phyloP scores from a whole-genome alignment of 371 early-diverging fungal species.

The Dipsacomyces acuminosporus region DNA sequence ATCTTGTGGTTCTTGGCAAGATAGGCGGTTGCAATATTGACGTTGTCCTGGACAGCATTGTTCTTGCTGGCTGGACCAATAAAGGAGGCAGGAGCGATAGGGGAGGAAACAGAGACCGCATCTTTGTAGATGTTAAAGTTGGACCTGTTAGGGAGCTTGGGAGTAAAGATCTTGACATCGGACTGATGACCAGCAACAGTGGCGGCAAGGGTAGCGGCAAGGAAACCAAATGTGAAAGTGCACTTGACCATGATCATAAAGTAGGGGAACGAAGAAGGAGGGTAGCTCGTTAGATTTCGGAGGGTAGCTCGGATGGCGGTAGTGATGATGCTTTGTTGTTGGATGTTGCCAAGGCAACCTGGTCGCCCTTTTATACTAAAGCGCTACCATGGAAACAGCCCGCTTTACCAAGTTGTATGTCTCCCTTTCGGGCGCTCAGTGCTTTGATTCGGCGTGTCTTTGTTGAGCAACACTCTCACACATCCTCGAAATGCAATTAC shows the following conservation, averaged over 20 bases:
- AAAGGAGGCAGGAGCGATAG: background rate
- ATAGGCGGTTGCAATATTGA: background rate
- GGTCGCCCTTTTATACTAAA: no score
- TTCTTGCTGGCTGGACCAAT: no score
- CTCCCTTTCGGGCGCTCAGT: no score
- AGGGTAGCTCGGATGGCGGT: no score
- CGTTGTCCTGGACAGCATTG: background rate
- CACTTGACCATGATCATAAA: background rate
- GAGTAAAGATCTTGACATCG: background rate
- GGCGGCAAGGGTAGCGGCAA: background rate
- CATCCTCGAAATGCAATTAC: no score
- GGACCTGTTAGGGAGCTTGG: background rate
- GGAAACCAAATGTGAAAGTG: background rate
- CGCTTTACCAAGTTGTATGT: no score
- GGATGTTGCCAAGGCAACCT: no score
- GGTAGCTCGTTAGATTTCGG: no score
- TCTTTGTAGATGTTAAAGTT: background rate
- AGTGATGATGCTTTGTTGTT: no score
- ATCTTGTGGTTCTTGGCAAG: slow-evolving; percentile 14
- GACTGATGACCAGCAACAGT: background rate
- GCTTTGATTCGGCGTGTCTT: no score
- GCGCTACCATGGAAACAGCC: no score
- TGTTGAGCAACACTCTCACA: no score
- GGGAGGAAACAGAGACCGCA: background rate
- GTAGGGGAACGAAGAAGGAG: background rate